phyloP scores from a whole-genome alignment of 164 flowering plant species.

The Piper betle region DNA sequence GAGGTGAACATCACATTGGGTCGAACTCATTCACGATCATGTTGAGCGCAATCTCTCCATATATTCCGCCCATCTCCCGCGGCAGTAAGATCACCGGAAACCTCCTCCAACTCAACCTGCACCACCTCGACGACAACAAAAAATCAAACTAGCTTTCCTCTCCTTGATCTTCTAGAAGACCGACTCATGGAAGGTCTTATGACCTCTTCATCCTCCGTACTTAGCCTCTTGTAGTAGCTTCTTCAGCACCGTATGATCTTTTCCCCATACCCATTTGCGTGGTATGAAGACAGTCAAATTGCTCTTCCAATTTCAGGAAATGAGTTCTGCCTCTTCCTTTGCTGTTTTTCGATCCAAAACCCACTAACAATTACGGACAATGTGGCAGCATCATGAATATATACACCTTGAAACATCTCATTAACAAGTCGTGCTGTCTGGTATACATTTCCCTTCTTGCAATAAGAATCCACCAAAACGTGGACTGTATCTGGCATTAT shows the following conservation, averaged over 20 bases:
- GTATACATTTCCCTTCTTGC: slow-evolving; percentile 50
- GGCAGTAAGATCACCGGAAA: slow-evolving; percentile 18
- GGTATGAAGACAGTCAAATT: not conserved
- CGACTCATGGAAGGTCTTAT: slow-evolving; percentile 14
- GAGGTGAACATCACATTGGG: slow-evolving; percentile 27
- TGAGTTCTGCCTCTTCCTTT: slow-evolving; percentile 40
- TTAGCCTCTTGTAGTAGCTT: slow-evolving; percentile 27
- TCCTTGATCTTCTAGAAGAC: slow-evolving; percentile 21
- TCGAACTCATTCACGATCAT: slow-evolving; percentile 19
- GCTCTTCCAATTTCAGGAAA: not conserved
- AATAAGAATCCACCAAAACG: slow-evolving; percentile 35
- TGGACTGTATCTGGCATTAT: slow-evolving; percentile 33
- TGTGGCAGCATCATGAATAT: slow-evolving; percentile 44
- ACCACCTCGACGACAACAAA: slow-evolving; percentile 14
- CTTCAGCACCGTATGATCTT: slow-evolving; percentile 7
- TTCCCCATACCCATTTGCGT: slow-evolving; percentile 16
- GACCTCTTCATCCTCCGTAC: slow-evolving; percentile 2
- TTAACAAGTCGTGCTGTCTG: slow-evolving; percentile 51
- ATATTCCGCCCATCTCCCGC: slow-evolving; percentile 20
- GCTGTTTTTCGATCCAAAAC: slow-evolving; percentile 46
- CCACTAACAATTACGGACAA: slow-evolving; percentile 48
- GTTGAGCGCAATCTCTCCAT: slow-evolving; percentile 14
- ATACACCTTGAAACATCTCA: slow-evolving; percentile 75
- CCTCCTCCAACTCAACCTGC: slow-evolving; percentile 24
- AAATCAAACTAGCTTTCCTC: slow-evolving; percentile 22